Evolutionary conservation across 2,329 filamentous ascomycete species (phyloP).

Genomic region (Venturia aucupariae): DNA sequence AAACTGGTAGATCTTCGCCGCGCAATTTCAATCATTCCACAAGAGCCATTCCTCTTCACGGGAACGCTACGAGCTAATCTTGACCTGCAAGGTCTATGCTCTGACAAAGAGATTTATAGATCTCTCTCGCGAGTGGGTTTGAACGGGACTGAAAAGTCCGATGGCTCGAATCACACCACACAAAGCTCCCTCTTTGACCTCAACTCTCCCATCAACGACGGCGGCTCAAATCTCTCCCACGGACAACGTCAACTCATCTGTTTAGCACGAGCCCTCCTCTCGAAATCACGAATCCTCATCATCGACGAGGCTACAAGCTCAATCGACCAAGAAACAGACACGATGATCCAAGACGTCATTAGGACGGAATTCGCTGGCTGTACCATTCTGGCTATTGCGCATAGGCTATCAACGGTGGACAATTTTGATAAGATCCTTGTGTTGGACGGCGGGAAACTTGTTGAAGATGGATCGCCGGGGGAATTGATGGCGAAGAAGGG

Average conservation of each 20-base stretch:
- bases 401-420: slow-evolving; percentile 29
- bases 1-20: no score
- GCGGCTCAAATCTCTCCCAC: no score
- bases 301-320: slow-evolving; percentile 55
- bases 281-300: slow-evolving; percentile 48
- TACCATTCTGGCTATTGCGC: slow-evolving; percentile 30
- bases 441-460: slow-evolving; percentile 28
- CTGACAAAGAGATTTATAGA: no score
- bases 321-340: slow-evolving; percentile 50
- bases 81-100: no score
- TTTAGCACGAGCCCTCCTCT: slow-evolving; percentile 46
- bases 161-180: no score
- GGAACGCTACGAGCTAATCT: no score
- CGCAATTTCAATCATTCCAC: no score
- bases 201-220: no score
- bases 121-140: no score
- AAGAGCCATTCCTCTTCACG: no score
- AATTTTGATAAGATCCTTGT: slow-evolving; percentile 30
- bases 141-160: no score
- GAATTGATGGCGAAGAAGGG: slow-evolving; percentile 28
- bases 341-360: slow-evolving; percentile 40
- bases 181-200: no score
- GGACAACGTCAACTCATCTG: slow-evolving; percentile 39
- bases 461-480: slow-evolving; percentile 29
- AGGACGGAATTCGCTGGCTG: slow-evolving; percentile 26